Evolutionary conservation across 371 early-diverging fungal genomes (phyloP), one percentile per base, ranked within the genome.

Genomic region (Parasitella parasitica): DNA sequence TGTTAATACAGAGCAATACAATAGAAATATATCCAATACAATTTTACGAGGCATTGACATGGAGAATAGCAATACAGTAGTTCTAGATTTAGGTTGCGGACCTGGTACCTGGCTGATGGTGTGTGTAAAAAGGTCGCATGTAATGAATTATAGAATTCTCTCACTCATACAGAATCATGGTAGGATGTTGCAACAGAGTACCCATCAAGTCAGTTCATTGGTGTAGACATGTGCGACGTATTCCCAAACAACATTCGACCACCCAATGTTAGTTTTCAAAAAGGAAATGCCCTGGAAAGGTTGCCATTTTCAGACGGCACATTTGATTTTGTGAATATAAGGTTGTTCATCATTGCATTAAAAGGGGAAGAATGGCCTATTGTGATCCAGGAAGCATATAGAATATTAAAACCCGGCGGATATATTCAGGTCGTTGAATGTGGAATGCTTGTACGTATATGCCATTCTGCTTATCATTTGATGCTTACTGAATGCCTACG

Each of bases 41-140:
- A 38, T 68, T 9, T 18, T 56, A 20, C 36, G 55, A 18, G 1
- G 13, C 4, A 6, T 69, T 0, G 41, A 64, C 36, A 24, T 69
- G 38, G 49, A 61, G 16, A 39, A 37, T 4, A 26, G 36, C 22
- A 8, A 28, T n/a, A 22, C 57, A 15, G 8, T 64, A 24, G 72
- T 79, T 4, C 66, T 82, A 15, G 83, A 80, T 57, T 67, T 83
- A 18, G 83, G 83, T 15, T 83, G 83, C 58, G 83, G 80, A 6
- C 79, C 80, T 22, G 85, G 85, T n/a, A 77, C 82, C 20, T 85
- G 85, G 85, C 56, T 81, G 37, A 68, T 83, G 73, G 82, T 71
- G 13, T 46, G 46, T 46, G 24, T 20, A 46, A 24, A 24, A 4
- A 12, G 46, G 24, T 39, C 13, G 39, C 13, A 20, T 11, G 11